Base-by-base conservation (phyloP, 2,329 filamentous ascomycete species). In the Ophiostoma sp. region DNA sequence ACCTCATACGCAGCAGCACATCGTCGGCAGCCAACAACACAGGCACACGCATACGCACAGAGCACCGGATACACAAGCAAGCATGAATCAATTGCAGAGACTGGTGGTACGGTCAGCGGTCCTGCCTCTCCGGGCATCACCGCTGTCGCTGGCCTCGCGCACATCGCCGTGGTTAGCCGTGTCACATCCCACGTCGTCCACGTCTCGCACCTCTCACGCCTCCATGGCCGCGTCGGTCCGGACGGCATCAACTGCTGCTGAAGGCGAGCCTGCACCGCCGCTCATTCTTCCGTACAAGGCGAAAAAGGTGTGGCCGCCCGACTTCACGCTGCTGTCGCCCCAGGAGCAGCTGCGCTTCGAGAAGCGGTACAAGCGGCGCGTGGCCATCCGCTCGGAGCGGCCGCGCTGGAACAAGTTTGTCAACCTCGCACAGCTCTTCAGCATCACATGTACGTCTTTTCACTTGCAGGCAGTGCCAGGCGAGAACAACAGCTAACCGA, bases 321-420 rank as follows among this genome's bases (percentile, higher is more conserved):
- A 93, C 77, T 90, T 94, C 77, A 79, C 82, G 71, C 84, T 86
- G 75, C 83, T 94, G 69, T 86, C 86, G 49, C 79, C 82, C 64
- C 89, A 90, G 77, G 87, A 93, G 75, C 88, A 93, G 77, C 89
- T 93, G 76, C 84, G 87, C 60, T 88, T 92, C 73, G 91, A 94
- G 81, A 87, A 90, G 76, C 88, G 89, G 75, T 93, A 89, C 79
- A 90, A 92, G 78, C 83, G 91, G 66, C 84, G 91, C 67, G 78
- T 89, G 40, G 82, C 83, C 69, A 77, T 90, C 72, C 85, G 86
- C 73, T 85, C 84, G 75, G 82, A 83, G 55, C 80, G 87, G 36
- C 89, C 89, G 8, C 77, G 78, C 64, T 91, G 88, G 87, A 83
- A 84, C 58, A 91, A 88, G 76, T 82, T 79, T 70, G 80, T 89